Conservation (phyloP, 495 filamentous ascomycete species). For the Xylaria venustula region DNA sequence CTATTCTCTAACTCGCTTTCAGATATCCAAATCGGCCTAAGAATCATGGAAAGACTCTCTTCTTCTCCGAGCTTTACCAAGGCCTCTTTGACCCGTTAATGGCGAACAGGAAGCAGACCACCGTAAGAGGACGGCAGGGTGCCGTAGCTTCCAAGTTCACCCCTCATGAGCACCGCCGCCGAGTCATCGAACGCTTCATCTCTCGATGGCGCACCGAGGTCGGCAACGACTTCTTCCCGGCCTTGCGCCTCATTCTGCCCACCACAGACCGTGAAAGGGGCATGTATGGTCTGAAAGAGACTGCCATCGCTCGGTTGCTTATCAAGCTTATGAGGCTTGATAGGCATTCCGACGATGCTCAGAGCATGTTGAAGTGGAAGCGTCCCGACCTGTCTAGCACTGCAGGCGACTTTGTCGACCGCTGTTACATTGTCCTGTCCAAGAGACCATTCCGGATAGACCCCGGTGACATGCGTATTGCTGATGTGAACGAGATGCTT, state of each 20-base stretch:
- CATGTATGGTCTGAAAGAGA: slow-evolving; percentile 95
- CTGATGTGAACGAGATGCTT: slow-evolving; percentile 83
- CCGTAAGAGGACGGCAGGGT: slow-evolving; percentile 59
- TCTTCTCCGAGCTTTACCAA: slow-evolving; percentile 78
- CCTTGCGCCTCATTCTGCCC: slow-evolving; percentile 86
- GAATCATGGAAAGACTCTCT: slow-evolving; percentile 74
- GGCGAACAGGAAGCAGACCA: slow-evolving; percentile 75
- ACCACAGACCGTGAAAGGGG: slow-evolving; percentile 90
- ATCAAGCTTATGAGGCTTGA: slow-evolving; percentile 92
- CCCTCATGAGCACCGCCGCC: slow-evolving; percentile 80
- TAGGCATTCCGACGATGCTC: slow-evolving; percentile 84
- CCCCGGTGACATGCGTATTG: slow-evolving; percentile 76
- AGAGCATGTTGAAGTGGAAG: slow-evolving; percentile 89
- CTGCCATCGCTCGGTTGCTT: slow-evolving; percentile 80
- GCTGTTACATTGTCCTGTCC: slow-evolving; percentile 80
- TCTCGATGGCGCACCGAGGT: slow-evolving; percentile 84
- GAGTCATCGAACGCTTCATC: slow-evolving; percentile 88
- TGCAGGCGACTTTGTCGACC: slow-evolving; percentile 82
- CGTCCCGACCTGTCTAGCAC: slow-evolving; percentile 67
- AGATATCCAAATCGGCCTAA: slow-evolving; percentile 83
- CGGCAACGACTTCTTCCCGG: slow-evolving; percentile 90
- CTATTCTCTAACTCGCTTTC: slow-evolving; percentile 25
- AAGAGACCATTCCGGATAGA: slow-evolving; percentile 77
- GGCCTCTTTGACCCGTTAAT: slow-evolving; percentile 84
- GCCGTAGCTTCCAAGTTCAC: slow-evolving; percentile 52